phyloP scores from a whole-genome alignment of 106 monocot species.

The Phalaenopsis aphrodite region DNA sequence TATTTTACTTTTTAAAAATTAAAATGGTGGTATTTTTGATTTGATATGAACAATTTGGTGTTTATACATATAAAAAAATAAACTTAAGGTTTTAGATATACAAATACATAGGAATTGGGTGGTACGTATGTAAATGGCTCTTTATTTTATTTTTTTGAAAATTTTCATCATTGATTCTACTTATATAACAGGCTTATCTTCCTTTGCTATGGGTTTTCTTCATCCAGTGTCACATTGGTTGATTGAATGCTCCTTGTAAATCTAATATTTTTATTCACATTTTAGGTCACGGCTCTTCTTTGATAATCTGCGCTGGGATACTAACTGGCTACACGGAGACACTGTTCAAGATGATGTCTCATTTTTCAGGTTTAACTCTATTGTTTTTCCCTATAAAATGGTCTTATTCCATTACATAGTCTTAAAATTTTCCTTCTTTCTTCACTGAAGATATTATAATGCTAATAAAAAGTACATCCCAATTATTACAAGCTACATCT shows the following conservation, averaged over 20 bases:
- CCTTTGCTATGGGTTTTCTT: background rate
- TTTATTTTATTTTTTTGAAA: constrained; percentile 3
- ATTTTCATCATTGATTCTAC: background rate
- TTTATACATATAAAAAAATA: no score
- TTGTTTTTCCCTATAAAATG: background rate
- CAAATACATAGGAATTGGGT: no score
- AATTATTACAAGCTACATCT: background rate
- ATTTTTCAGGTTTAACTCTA: constrained; percentile 59
- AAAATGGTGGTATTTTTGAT: no score
- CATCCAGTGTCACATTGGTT: background rate
- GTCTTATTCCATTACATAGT: background rate
- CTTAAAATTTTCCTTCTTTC: background rate
- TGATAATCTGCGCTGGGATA: constrained; percentile 89
- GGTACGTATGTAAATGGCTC: no score
- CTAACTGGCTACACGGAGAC: constrained; percentile 96
- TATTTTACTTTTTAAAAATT: no score
- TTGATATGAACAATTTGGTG: no score
- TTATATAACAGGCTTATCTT: background rate
- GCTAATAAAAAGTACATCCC: background rate
- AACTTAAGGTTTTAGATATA: no score
- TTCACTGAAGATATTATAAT: background rate
- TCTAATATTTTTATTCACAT: constrained; percentile 5
- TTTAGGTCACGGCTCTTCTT: constrained; percentile 90
- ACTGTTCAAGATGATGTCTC: constrained; percentile 81
- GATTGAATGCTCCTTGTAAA: background rate